Evolutionary conservation across 768 basidiomycete genomes (phyloP).

Genomic region (Hygrocybe punicea): DNA sequence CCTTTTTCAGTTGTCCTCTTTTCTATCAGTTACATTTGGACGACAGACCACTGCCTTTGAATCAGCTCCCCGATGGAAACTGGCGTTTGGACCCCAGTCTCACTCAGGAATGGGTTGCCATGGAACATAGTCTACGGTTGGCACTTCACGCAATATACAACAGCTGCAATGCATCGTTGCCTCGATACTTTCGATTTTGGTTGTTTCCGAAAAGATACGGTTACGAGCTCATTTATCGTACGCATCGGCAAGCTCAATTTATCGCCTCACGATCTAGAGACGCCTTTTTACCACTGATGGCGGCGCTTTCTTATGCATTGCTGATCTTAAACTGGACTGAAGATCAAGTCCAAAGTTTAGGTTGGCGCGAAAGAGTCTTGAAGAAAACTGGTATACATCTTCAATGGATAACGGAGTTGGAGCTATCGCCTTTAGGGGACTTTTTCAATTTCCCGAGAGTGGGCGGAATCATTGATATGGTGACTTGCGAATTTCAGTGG

Average conservation of each 20-base stretch:
- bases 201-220: slow-evolving; percentile 4
- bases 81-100: background rate
- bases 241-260: background rate
- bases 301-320: background rate
- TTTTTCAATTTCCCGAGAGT: slow-evolving; percentile 3
- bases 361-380: background rate
- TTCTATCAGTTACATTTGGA: background rate
- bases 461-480: slow-evolving; percentile 2
- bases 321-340: background rate
- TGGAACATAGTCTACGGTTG: background rate
- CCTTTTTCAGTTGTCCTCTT: background rate
- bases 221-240: slow-evolving; percentile 1
- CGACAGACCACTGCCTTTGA: background rate
- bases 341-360: background rate
- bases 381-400: background rate
- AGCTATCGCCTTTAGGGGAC: background rate
- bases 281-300: slow-evolving; percentile 13
- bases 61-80: background rate
- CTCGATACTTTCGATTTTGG: slow-evolving; percentile 4
- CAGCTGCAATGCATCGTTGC: background rate
- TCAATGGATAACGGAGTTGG: background rate
- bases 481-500: background rate
- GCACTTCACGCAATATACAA: background rate
- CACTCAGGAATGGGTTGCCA: background rate
- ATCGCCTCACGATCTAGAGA: slow-evolving; percentile 5